These are phyloP conservation scores for Chlorencoelia australis DNA, from an alignment of 2,329 filamentous ascomycete genomes.

Conservation along the genomic window DNA sequence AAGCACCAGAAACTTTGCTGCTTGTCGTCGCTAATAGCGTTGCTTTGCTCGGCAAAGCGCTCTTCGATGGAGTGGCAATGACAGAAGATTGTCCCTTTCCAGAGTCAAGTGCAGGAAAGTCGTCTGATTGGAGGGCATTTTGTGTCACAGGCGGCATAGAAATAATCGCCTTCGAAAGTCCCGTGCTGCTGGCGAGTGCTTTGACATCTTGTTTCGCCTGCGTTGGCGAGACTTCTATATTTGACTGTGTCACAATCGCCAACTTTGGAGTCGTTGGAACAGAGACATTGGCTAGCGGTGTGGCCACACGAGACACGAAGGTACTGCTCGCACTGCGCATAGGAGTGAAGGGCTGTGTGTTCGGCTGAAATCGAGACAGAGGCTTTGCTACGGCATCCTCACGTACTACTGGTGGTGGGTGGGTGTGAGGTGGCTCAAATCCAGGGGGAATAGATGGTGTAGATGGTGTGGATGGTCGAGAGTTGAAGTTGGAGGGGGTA, in stretches of 20 bases:
- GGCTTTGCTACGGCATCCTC: conserved; percentile 20
- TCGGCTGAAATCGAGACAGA: conserved; percentile 19
- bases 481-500: conserved; percentile 8
- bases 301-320: conserved; percentile 18
- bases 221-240: conserved; percentile 1
- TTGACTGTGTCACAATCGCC: not conserved
- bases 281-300: conserved; percentile 22
- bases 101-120: not conserved
- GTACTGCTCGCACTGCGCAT: conserved; percentile 13
- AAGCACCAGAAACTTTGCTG: too few species aligned
- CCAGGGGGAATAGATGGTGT: conserved; percentile 39
- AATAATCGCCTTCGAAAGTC: conserved; percentile 36
- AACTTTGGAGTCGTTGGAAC: conserved; percentile 15
- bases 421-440: conserved; percentile 28
- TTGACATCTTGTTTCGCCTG: conserved; percentile 36
- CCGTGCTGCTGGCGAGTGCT: conserved; percentile 35
- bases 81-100: conserved; percentile 45
- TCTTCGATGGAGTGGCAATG: conserved; percentile 26
- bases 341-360: conserved; percentile 23
- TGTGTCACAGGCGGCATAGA: conserved; percentile 8
- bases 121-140: not conserved
- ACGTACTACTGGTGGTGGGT: conserved; percentile 27
- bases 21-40: conserved; percentile 1
- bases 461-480: conserved; percentile 21
- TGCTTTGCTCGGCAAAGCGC: conserved; percentile 1